Percentiles rank a stretch among this genome's conserved stretches.
Evolutionary conservation across 1,139 yeast genomes (phyloP).

Genomic region (Sugiyamaella pinicola): DNA sequence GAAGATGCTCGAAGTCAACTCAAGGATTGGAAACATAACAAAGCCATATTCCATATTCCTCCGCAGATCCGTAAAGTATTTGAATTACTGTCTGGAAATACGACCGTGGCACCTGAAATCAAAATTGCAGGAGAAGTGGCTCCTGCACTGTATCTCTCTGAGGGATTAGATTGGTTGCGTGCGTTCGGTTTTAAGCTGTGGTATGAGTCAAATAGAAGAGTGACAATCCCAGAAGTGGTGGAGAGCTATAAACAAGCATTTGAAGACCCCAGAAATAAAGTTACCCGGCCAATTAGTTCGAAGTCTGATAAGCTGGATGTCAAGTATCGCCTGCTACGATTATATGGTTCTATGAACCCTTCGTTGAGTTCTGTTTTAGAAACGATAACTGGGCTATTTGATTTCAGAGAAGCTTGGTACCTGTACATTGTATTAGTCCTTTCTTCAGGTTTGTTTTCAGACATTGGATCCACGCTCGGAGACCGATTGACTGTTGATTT

Average conservation of each 20-base stretch:
- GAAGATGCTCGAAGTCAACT: slow-evolving; percentile 48
- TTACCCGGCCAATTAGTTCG: slow-evolving; percentile 32
- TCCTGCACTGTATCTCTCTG: slow-evolving; percentile 43
- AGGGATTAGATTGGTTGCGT: slow-evolving; percentile 66
- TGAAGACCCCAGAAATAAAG: slow-evolving; percentile 27
- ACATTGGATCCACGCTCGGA: slow-evolving; percentile 36
- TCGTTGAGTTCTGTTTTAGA: slow-evolving; percentile 32
- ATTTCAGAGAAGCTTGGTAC: slow-evolving; percentile 58
- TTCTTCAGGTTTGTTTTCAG: slow-evolving; percentile 24
- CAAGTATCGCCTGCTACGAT: slow-evolving; percentile 45
- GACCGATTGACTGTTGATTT: slow-evolving; percentile 54
- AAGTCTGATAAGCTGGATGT: slow-evolving; percentile 30
- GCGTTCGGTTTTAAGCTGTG: slow-evolving; percentile 59
- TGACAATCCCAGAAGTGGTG: slow-evolving; percentile 45
- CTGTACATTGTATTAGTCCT: slow-evolving; percentile 49
- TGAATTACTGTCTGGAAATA: slow-evolving; percentile 63
- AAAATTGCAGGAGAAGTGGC: slow-evolving; percentile 42
- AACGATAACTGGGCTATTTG: slow-evolving; percentile 31
- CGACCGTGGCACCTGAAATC: slow-evolving; percentile 27
- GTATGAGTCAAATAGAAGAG: slow-evolving; percentile 56
- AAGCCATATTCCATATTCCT: slow-evolving; percentile 53
- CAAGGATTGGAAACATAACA: slow-evolving; percentile 58
- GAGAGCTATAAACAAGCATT: slow-evolving; percentile 37
- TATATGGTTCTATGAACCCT: slow-evolving; percentile 47
- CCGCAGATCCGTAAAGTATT: slow-evolving; percentile 57